Percentiles rank a stretch among this genome's conserved stretches.
Evolutionary conservation across 495 filamentous ascomycete genomes (phyloP).

Genomic region (Talaromyces adpressus): DNA sequence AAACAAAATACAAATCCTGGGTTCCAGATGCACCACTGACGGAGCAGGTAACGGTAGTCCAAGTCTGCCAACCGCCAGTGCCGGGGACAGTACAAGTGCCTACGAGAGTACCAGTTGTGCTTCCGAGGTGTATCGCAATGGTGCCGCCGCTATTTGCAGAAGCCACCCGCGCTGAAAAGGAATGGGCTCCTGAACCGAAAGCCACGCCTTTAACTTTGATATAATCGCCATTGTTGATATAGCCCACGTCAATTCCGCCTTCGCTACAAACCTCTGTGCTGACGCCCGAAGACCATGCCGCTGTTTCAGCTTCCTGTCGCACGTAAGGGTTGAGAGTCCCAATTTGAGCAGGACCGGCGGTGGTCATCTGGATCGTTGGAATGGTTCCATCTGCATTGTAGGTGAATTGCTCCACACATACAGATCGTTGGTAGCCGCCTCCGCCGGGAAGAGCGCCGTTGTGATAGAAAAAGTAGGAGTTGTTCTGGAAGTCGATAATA

Average conservation of each 20-base stretch:
- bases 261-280: slow-evolving; percentile 12
- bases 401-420: slow-evolving; percentile 18
- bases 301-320: slow-evolving; percentile 14
- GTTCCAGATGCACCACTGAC: not conserved
- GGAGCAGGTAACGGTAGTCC: slow-evolving; percentile 11
- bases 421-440: slow-evolving; percentile 18
- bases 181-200: slow-evolving; percentile 11
- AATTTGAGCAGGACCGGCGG: slow-evolving; percentile 10
- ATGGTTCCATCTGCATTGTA: slow-evolving; percentile 22
- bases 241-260: slow-evolving; percentile 13
- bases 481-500: slow-evolving; percentile 20
- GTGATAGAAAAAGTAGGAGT: slow-evolving; percentile 26
- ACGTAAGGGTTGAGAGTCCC: slow-evolving; percentile 11
- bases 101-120: slow-evolving; percentile 8
- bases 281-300: slow-evolving; percentile 14
- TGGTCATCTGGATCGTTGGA: slow-evolving; percentile 21
- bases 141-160: slow-evolving; percentile 10
- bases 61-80: slow-evolving; percentile 16
- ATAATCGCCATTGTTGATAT: slow-evolving; percentile 15
- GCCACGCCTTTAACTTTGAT: slow-evolving; percentile 17
- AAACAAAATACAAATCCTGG: not conserved
- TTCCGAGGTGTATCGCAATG: slow-evolving; percentile 12
- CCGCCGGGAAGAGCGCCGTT: slow-evolving; percentile 23
- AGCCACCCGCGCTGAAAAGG: slow-evolving; percentile 10
- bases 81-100: slow-evolving; percentile 9